These are phyloP conservation scores for Termitomyces heimii DNA, from an alignment of 768 basidiomycete genomes.

Conservation along the genomic window DNA sequence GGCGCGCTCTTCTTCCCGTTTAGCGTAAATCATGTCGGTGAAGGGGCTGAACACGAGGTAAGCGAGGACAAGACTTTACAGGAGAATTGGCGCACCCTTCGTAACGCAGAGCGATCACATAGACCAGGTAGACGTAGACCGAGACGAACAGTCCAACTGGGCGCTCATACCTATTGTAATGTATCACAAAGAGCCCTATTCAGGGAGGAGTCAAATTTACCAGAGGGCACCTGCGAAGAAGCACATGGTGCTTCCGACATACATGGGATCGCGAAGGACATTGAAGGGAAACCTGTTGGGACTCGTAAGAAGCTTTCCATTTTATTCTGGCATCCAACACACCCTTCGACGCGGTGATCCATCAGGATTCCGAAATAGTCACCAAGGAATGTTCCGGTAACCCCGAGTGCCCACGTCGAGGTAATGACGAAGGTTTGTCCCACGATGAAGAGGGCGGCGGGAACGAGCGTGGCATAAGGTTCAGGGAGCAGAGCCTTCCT, in stretches of 20 bases:
- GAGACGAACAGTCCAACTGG: conserved; percentile 83
- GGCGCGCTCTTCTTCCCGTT: conserved; percentile 32
- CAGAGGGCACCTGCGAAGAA: conserved; percentile 85
- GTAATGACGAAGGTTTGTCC: conserved; percentile 86
- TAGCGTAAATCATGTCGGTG: conserved; percentile 78
- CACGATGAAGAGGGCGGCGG: conserved; percentile 51
- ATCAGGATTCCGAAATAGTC: conserved; percentile 85
- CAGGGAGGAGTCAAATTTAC: conserved; percentile 34
- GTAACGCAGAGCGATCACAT: conserved; percentile 75
- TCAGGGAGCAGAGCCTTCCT: conserved; percentile 55
- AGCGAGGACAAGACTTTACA: not conserved
- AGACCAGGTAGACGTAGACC: conserved; percentile 77
- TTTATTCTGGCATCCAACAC: conserved; percentile 10
- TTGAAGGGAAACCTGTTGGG: conserved; percentile 83
- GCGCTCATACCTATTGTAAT: conserved; percentile 62
- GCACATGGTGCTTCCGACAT: conserved; percentile 89
- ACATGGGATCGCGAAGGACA: conserved; percentile 91
- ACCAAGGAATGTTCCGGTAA: conserved; percentile 90
- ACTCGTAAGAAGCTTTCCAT: not conserved
- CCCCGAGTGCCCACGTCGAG: conserved; percentile 85
- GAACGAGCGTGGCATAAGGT: conserved; percentile 56
- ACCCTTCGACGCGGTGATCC: conserved; percentile 85
- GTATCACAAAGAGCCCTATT: not conserved
- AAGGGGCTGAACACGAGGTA: conserved; percentile 45
- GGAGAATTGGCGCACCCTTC: conserved; percentile 66